Conservation (phyloP, 768 basidiomycete species). For the Lepiota brunneoincarnata region DNA sequence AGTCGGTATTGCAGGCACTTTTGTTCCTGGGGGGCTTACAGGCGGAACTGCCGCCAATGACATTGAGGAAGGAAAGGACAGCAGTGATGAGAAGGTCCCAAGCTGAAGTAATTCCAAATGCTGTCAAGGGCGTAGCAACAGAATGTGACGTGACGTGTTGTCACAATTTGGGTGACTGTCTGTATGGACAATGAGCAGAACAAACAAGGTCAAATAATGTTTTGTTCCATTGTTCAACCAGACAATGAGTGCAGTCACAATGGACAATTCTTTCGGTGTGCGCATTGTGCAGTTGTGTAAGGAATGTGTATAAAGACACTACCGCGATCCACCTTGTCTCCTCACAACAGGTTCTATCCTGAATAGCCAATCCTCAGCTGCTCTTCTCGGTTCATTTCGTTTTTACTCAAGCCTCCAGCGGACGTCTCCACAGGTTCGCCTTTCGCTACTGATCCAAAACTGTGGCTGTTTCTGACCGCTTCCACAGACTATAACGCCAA, state of each 20-base stretch:
- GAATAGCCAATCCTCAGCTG: background rate
- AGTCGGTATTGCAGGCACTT: conserved; percentile 13
- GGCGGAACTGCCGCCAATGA: conserved; percentile 6
- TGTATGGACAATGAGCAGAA: background rate
- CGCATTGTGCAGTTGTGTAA: too few relatives aligned
- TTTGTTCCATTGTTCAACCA: background rate
- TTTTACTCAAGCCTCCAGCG: background rate
- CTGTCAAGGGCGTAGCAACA: too few relatives aligned
- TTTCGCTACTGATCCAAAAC: background rate
- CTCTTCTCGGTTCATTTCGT: background rate
- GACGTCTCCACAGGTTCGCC: background rate
- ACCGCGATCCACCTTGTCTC: background rate
- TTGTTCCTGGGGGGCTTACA: conserved; percentile 22
- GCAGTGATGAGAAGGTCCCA: background rate
- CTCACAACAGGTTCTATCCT: conserved; percentile 7
- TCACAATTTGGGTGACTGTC: too few relatives aligned
- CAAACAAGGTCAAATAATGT: background rate
- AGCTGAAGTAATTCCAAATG: too few relatives aligned
- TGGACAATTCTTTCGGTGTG: too few relatives aligned
- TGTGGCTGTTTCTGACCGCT: background rate
- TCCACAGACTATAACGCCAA: background rate
- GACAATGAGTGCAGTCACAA: too few relatives aligned
- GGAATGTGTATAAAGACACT: background rate
- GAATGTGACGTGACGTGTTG: too few relatives aligned
- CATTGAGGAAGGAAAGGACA: background rate